These are phyloP conservation scores for Nannochloris sp. DNA, from an alignment of 139 green algal species.

Conservation along the genomic window DNA sequence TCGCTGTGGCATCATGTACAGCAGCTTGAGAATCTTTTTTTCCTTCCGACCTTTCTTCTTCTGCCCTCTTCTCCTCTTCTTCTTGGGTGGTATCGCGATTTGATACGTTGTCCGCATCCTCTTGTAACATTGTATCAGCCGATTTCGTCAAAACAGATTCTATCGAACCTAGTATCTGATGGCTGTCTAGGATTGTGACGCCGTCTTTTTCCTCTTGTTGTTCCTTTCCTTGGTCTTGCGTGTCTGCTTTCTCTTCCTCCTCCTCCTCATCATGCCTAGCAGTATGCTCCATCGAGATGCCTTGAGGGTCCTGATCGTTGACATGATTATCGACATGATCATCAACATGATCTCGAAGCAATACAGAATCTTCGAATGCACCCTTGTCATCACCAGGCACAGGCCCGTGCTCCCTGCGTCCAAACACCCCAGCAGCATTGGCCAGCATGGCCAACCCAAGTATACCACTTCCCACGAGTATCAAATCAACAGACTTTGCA, in stretches of 20 bases:
- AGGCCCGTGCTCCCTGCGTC: too few relatives aligned
- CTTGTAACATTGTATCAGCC: constrained; percentile 8
- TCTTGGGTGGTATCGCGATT: neutral
- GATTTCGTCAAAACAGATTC: constrained; percentile 26
- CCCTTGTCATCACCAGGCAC: too few relatives aligned
- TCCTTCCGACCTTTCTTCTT: neutral
- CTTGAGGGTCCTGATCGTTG: neutral
- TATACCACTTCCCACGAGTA: too few relatives aligned
- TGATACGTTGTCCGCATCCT: neutral
- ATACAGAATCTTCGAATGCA: too few relatives aligned
- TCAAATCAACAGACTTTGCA: too few relatives aligned
- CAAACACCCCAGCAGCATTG: too few relatives aligned
- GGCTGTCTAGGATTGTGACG: constrained; percentile 15
- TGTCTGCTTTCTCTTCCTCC: neutral
- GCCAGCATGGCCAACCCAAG: too few relatives aligned
- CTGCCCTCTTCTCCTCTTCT: neutral
- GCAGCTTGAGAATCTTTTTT: constrained; percentile 1
- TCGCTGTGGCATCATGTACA: too few relatives aligned
- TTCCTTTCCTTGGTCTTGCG: neutral
- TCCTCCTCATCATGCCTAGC: neutral
- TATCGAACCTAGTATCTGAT: constrained; percentile 17
- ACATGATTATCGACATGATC: neutral
- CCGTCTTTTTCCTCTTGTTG: neutral
- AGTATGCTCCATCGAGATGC: neutral
- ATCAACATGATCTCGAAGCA: neutral